Evolutionary conservation across 202 grass and related monocot species (phyloP), one percentile per base, ranked within the genome.

Genomic region (Zizania palustris): DNA sequence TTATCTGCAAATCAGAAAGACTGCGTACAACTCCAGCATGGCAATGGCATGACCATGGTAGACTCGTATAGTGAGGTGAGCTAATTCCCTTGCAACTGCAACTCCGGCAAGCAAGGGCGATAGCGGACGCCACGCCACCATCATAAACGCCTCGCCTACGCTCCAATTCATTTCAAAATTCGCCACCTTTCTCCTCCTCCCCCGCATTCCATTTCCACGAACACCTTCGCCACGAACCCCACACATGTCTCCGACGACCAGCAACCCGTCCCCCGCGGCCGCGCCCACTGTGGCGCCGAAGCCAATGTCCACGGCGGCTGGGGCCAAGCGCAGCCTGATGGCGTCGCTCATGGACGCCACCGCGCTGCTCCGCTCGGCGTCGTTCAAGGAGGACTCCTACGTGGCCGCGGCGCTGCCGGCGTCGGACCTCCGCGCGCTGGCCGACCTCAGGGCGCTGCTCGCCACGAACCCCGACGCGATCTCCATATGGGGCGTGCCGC

Each of bases 371-470:
- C 89, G 92, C 1, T 76, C 92, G 37, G 7, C 81, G 21, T 99
- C 96, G 78, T 96, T 90, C 89, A 89, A 90, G 82, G 96, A 99
- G 88, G 96, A 99, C 85, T 90, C 96, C 9, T 99, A 99, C 87
- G 80, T 92, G 33, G 87, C 82, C 34, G 85, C 96, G 18, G 79
- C 80, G 50, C 96, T 99, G 28, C 89, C 91, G 45, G 11, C 87
- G 0, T 76, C 83, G 4, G 96, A 99, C 83, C 81, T 85, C 55
- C 91, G 84, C 78, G 74, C 96, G 4, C 92, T 99, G 10, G 77
- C 89, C 59, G 92, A 96, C 54, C 90, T 99, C 50, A 87, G 67
- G 69, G 77, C 83, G 14, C 85, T 96, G 10, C 87, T 99, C 42
- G 76, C 87, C 45, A 72, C 80, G 11, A 74, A 83, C 78, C 45